Percentiles rank a stretch among this genome's conserved stretches.
These are phyloP conservation scores for Aegilops tauschii DNA, from an alignment of 176 grass and related monocot genomes.

Conservation along the genomic window DNA sequence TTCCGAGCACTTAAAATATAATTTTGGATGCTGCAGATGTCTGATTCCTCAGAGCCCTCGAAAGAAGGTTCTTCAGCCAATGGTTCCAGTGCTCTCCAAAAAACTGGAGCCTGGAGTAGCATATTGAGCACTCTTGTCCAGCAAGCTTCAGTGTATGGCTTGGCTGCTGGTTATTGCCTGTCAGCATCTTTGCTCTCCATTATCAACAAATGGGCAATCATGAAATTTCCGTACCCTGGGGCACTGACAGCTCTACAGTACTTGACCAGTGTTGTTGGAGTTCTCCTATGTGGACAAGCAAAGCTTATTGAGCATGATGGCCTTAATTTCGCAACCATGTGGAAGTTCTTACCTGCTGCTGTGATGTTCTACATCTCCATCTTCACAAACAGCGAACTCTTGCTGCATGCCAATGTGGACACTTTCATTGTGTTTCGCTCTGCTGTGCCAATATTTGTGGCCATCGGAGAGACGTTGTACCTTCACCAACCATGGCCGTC, in stretches of 20 bases:
- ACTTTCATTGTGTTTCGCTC: constrained; percentile 89
- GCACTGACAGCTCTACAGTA: constrained; percentile 77
- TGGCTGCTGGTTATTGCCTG: constrained; percentile 74
- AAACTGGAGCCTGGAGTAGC: constrained; percentile 52
- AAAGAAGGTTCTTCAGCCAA: constrained; percentile 39
- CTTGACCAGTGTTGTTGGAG: constrained; percentile 68
- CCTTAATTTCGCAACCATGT: constrained; percentile 70
- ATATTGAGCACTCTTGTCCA: constrained; percentile 45
- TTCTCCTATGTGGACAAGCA: constrained; percentile 61
- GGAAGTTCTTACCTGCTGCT: constrained; percentile 90
- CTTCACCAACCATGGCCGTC: constrained; percentile 80
- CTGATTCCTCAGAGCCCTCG: constrained; percentile 34
- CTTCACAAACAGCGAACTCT: constrained; percentile 85
- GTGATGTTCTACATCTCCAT: constrained; percentile 87
- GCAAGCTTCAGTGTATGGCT: constrained; percentile 66
- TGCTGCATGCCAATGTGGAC: constrained; percentile 86
- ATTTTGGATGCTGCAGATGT: constrained; percentile 49
- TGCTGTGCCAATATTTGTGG: constrained; percentile 77
- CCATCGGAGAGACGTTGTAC: constrained; percentile 76
- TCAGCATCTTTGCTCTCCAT: constrained; percentile 82
- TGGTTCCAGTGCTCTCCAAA: constrained; percentile 28
- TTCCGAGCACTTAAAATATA: neutral
- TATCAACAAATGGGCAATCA: constrained; percentile 91
- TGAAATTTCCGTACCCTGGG: constrained; percentile 82
- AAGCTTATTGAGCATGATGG: constrained; percentile 69